Conservation (phyloP, 768 basidiomycete species). For the Leccinum sublutescens region DNA sequence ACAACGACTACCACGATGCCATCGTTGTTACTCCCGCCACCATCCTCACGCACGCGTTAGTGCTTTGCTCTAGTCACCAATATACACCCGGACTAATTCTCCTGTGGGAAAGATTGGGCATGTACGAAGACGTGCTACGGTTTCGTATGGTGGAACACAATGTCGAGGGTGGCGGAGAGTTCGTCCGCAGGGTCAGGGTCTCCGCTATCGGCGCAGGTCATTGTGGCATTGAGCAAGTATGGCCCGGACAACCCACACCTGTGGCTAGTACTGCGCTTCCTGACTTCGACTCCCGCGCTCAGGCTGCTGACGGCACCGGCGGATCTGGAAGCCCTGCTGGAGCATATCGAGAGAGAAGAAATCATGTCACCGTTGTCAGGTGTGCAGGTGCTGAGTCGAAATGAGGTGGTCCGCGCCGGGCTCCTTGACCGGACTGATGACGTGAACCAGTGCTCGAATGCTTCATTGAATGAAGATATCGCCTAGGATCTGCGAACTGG, state of each 20-base stretch:
- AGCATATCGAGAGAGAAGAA: constrained; percentile 73
- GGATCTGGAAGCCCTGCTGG: constrained; percentile 73
- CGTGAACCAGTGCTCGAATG: no score
- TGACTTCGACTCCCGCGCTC: constrained; percentile 71
- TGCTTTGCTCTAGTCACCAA: constrained; percentile 81
- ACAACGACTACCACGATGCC: no score
- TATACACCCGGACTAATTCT: constrained; percentile 85
- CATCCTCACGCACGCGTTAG: constrained; percentile 76
- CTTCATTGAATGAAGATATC: no score
- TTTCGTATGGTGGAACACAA: constrained; percentile 84
- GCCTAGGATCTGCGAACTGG: constrained; percentile 12
- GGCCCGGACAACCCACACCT: constrained; percentile 71
- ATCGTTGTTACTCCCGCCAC: no score
- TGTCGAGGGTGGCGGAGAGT: not conserved
- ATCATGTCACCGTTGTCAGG: constrained; percentile 90
- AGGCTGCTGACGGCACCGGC: constrained; percentile 58
- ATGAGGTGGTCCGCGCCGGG: constrained; percentile 88
- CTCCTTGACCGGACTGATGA: constrained; percentile 53
- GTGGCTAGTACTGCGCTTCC: constrained; percentile 86
- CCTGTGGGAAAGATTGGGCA: constrained; percentile 90
- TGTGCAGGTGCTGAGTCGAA: constrained; percentile 84
- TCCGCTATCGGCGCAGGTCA: constrained; percentile 46
- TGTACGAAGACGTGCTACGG: constrained; percentile 93
- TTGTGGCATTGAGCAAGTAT: constrained; percentile 73
- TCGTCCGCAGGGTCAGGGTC: constrained; percentile 29